phyloP scores from a whole-genome alignment of 768 basidiomycete species.

The Pisolithus albus region DNA sequence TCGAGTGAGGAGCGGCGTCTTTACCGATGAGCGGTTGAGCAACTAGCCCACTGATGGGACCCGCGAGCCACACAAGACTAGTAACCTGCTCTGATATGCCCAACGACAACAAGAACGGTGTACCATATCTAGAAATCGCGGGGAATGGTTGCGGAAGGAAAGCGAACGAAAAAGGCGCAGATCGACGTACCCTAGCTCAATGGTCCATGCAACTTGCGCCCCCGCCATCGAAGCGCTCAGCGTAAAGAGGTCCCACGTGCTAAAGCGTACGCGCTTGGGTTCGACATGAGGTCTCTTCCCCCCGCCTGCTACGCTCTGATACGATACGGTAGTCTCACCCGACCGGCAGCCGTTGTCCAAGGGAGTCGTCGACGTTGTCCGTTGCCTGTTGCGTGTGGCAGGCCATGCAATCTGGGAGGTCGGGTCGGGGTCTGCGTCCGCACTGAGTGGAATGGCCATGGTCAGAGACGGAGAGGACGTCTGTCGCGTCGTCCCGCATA shows the following conservation, averaged over 20 bases:
- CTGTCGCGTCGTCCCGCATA: conserved; percentile 4
- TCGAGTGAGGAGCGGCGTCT: not conserved
- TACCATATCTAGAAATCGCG: conserved; percentile 85
- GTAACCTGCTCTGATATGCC: conserved; percentile 86
- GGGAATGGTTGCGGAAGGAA: conserved; percentile 4
- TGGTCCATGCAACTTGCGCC: conserved; percentile 92
- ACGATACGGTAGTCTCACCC: conserved; percentile 17
- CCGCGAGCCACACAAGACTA: conserved; percentile 90
- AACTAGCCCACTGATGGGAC: conserved; percentile 90
- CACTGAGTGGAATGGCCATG: conserved; percentile 56
- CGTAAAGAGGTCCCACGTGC: conserved; percentile 70
- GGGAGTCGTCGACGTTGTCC: conserved; percentile 18
- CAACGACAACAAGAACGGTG: conserved; percentile 79
- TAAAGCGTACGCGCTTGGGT: conserved; percentile 22
- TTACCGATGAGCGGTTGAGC: conserved; percentile 98
- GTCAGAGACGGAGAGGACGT: too few species aligned
- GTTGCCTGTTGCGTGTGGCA: conserved; percentile 32
- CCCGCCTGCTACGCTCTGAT: conserved; percentile 28
- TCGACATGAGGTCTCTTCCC: conserved; percentile 20
- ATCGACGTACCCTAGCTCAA: conserved; percentile 75
- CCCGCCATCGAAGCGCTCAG: conserved; percentile 91
- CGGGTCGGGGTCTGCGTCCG: conserved; percentile 62
- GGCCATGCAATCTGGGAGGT: conserved; percentile 79
- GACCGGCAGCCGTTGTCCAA: conserved; percentile 16
- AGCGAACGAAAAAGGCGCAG: not conserved